phyloP scores from a whole-genome alignment of 345 rosid species.

The Syzygium aqueum region DNA sequence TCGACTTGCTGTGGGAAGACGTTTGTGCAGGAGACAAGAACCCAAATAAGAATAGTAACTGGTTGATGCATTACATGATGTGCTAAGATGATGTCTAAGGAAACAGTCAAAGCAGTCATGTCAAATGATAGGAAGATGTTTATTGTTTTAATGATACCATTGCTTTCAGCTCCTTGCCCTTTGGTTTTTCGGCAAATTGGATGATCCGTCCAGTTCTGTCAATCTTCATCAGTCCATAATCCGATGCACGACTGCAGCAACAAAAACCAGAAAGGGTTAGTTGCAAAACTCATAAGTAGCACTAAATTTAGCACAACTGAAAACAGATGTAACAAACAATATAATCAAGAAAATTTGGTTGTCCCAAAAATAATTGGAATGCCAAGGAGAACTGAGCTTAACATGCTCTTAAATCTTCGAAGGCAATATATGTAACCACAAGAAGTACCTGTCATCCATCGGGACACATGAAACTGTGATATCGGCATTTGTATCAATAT shows the following conservation, averaged over 20 bases:
- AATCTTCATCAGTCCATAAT: conserved; percentile 77
- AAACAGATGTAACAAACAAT: not conserved
- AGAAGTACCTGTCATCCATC: conserved; percentile 58
- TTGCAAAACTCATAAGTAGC: not conserved
- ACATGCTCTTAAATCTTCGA: not conserved
- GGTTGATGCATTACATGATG: not conserved
- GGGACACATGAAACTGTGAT: conserved; percentile 78
- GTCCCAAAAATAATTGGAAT: not conserved
- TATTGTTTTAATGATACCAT: conserved; percentile 36
- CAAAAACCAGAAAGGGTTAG: not conserved
- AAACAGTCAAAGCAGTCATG: not conserved
- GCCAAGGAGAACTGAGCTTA: not conserved
- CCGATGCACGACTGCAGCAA: conserved; percentile 73
- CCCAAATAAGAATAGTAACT: not conserved
- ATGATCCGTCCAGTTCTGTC: conserved; percentile 56
- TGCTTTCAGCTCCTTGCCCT: conserved; percentile 59
- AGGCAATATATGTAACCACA: not conserved
- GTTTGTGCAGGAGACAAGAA: not conserved
- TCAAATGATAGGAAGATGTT: not conserved
- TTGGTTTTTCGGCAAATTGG: conserved; percentile 84
- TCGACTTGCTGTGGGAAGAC: conserved; percentile 52
- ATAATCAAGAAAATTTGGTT: not conserved
- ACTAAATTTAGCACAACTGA: not conserved
- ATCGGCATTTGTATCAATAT: conserved; percentile 70
- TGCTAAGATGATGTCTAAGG: not conserved